Evolutionary conservation across 2,329 filamentous ascomycete genomes (phyloP).

Genomic region (Colletotrichum magnum): DNA sequence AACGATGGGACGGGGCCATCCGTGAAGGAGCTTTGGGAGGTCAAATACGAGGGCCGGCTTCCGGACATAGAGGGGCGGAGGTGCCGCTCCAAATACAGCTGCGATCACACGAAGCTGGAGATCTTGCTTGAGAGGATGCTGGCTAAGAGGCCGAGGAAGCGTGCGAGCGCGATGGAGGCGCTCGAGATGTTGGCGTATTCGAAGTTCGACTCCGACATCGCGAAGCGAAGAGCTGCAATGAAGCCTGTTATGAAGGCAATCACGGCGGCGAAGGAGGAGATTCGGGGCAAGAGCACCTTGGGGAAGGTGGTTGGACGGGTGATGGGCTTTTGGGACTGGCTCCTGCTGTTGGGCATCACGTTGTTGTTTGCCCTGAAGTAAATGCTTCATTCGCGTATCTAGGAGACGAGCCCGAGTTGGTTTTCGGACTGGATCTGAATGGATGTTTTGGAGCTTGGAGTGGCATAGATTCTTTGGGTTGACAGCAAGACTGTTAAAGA

Average conservation of each 20-base stretch:
- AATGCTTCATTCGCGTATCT: background rate
- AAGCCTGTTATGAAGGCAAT: no score
- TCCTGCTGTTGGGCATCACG: background rate
- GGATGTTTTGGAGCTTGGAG: no score
- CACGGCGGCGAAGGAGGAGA: background rate
- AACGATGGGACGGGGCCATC: no score
- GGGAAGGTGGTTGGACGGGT: background rate
- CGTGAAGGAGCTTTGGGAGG: no score
- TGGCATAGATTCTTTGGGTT: no score
- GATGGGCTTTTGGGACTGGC: background rate
- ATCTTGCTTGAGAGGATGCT: constrained; percentile 14
- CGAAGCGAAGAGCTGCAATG: no score
- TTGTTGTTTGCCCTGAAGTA: background rate
- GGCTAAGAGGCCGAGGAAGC: background rate
- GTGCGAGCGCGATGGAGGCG: constrained; percentile 7
- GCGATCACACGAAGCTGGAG: background rate
- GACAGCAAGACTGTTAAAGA: no score
- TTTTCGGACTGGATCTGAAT: background rate
- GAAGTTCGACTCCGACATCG: no score
- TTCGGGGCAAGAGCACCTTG: background rate
- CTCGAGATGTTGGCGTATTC: background rate
- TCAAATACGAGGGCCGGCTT: no score
- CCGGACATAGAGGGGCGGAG: no score
- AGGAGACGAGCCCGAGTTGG: background rate
- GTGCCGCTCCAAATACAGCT: no score